Evolutionary conservation across 306 rosid species (phyloP).

Genomic region (Hippophae gyantsensis): DNA sequence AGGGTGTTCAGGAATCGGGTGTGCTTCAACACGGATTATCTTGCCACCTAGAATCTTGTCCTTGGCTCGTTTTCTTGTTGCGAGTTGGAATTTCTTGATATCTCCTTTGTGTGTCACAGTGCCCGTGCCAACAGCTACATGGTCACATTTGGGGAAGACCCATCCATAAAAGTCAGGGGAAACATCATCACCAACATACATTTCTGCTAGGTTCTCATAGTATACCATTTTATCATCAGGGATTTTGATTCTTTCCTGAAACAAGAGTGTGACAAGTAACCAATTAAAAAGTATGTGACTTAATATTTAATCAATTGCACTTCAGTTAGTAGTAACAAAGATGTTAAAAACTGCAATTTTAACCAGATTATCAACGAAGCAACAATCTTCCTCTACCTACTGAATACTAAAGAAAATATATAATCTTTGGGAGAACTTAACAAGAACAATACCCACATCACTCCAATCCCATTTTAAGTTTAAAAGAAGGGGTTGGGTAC

Average conservation of each 20-base stretch:
- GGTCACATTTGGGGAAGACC: conserved; percentile 98
- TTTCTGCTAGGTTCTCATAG: conserved; percentile 86
- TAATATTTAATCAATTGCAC: background rate
- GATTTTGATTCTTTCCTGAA: conserved; percentile 82
- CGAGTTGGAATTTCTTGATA: conserved; percentile 96
- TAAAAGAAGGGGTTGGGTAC: too few relatives aligned
- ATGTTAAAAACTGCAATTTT: background rate
- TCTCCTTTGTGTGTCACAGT: conserved; percentile 96
- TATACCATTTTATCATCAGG: conserved; percentile 91
- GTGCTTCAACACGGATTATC: conserved; percentile 92
- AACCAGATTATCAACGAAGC: background rate
- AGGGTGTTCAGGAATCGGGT: conserved; percentile 95
- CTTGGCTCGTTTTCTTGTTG: conserved; percentile 87
- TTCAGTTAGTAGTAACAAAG: background rate
- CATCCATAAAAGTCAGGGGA: conserved; percentile 95
- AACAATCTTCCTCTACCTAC: background rate
- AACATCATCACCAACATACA: conserved; percentile 97
- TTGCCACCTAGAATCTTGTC: conserved; percentile 91
- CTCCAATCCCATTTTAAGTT: too few relatives aligned
- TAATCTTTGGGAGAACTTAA: too few relatives aligned
- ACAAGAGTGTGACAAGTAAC: conserved; percentile 6
- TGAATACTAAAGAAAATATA: background rate
- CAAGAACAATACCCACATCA: too few relatives aligned
- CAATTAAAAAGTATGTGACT: too few relatives aligned
- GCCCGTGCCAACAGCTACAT: conserved; percentile 95